Percentiles rank a stretch among this genome's conserved stretches.
These are phyloP conservation scores for Trametes polyzona DNA, from an alignment of 1,284 basidiomycete species.

Conservation along the genomic window DNA sequence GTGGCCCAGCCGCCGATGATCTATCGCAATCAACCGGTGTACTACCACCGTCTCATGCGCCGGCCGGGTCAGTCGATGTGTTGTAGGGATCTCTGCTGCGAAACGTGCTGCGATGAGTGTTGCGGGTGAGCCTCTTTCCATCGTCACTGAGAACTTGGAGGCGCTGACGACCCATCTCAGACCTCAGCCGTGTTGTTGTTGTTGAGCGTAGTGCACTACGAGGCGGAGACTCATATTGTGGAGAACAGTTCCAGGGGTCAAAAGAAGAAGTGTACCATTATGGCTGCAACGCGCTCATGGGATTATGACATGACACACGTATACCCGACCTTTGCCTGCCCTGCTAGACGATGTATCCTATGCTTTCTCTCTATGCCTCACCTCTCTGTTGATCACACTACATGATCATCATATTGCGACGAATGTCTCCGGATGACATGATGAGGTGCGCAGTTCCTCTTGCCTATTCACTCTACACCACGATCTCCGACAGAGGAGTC, in stretches of 20 bases:
- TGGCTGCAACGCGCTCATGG: neutral
- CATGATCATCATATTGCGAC: too few relatives aligned
- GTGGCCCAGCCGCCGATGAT: conserved; percentile 29
- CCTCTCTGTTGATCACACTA: too few relatives aligned
- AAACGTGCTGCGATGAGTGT: conserved; percentile 25
- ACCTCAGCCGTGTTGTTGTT: conserved; percentile 20
- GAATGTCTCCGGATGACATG: too few relatives aligned
- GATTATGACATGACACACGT: neutral
- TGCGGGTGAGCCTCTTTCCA: conserved; percentile 16
- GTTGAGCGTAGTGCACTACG: conserved; percentile 1
- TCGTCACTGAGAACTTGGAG: neutral
- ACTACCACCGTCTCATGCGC: conserved; percentile 20
- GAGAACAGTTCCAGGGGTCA: neutral
- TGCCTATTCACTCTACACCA: too few relatives aligned
- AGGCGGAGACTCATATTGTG: neutral
- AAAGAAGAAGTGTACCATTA: neutral
- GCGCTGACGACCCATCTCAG: neutral
- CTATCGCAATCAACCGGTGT: conserved; percentile 25
- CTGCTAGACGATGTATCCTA: neutral
- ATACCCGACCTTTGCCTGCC: neutral
- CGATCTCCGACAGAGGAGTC: too few relatives aligned
- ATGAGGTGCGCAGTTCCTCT: too few relatives aligned
- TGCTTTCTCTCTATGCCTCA: conserved; percentile 1
- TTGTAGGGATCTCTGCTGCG: conserved; percentile 23
- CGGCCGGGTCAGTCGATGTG: conserved; percentile 11